A percentile compares a stretch with the other conserved stretches of the same genome.
phyloP scores from a whole-genome alignment of 2,329 filamentous ascomycete species.

The Ascosphaera apis region DNA sequence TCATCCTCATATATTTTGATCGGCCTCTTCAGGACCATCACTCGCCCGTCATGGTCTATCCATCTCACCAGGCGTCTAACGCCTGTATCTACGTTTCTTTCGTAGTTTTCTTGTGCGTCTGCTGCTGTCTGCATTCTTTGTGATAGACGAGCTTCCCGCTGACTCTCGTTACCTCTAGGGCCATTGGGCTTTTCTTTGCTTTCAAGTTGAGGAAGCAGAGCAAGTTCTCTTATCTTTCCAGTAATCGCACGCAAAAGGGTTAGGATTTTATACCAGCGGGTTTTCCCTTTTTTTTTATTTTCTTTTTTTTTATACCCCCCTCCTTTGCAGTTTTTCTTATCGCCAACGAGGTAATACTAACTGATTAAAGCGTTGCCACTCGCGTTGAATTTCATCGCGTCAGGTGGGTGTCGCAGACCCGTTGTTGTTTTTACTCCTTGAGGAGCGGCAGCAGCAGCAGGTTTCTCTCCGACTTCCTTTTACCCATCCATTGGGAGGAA shows the following conservation, averaged over 20 bases:
- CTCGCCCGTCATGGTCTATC: conserved; percentile 40
- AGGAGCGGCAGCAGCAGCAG: conserved; percentile 38
- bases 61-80: conserved; percentile 55
- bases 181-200: conserved; percentile 37
- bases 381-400: conserved; percentile 75
- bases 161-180: conserved; percentile 18
- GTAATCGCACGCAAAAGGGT: conserved; percentile 71
- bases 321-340: no score
- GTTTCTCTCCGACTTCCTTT: neutral
- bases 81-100: conserved; percentile 66
- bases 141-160: neutral
- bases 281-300: no score
- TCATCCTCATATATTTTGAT: no score
- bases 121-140: conserved; percentile 3
- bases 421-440: conserved; percentile 8
- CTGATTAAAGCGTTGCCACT: conserved; percentile 41
- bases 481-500: no score
- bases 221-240: conserved; percentile 48
- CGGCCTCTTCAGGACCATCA: no score
- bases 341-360: no score
- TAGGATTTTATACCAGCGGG: conserved; percentile 16
- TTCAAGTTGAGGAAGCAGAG: conserved; percentile 36
- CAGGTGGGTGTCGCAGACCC: conserved; percentile 46
- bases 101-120: conserved; percentile 46
- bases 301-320: no score